phyloP scores from a whole-genome alignment of 179 eudicot species.

The Heliamphora pulchella region DNA sequence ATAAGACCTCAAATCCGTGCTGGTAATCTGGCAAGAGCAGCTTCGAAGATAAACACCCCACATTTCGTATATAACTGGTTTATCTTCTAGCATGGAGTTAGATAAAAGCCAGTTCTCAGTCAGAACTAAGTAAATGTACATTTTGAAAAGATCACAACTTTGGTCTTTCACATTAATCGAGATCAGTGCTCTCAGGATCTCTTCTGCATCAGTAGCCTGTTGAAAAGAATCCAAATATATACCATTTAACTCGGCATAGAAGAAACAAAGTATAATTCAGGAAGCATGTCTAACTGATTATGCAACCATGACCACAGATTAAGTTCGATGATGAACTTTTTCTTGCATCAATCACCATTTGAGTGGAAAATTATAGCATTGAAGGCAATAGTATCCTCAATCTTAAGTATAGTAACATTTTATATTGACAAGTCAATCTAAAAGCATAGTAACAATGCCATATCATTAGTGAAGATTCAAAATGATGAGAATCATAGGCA shows the following conservation, averaged over 20 bases:
- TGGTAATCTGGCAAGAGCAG: conserved; percentile 66
- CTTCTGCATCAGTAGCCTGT: conserved; percentile 49
- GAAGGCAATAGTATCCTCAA: too few species aligned
- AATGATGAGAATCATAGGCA: too few species aligned
- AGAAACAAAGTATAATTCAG: not conserved
- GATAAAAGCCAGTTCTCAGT: conserved; percentile 62
- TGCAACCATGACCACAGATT: not conserved
- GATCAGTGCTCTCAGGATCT: conserved; percentile 38
- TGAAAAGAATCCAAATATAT: not conserved
- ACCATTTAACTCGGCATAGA: not conserved
- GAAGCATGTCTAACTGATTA: not conserved
- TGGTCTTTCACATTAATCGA: conserved; percentile 58
- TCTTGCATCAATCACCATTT: too few species aligned
- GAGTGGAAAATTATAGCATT: too few species aligned
- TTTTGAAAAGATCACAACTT: conserved; percentile 54
- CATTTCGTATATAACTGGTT: conserved; percentile 28
- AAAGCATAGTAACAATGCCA: too few species aligned
- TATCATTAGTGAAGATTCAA: too few species aligned
- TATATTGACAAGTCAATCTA: too few species aligned
- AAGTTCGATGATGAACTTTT: too few species aligned
- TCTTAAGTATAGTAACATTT: too few species aligned
- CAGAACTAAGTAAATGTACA: conserved; percentile 59
- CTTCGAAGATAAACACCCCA: conserved; percentile 56
- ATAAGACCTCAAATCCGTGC: conserved; percentile 69
- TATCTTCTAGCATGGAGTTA: conserved; percentile 24